Base-by-base conservation (phyloP, 495 filamentous ascomycete genomes). In the Darksidea phi region DNA sequence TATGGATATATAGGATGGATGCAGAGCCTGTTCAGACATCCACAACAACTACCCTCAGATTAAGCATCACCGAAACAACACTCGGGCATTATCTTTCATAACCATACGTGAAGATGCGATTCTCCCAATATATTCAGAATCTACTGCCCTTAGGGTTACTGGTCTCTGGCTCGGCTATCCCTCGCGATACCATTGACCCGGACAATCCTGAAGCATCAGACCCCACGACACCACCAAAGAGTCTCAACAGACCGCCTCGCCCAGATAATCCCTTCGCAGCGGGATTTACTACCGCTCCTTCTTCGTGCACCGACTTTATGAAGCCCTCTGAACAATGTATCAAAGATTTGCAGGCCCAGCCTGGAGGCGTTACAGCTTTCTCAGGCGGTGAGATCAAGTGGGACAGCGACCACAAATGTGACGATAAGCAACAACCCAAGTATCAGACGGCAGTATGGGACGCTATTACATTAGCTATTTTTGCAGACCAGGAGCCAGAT, bases 361-460 rank as follows among this genome's bases (percentile, higher is more conserved):
- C 34, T 6, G 52, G 23, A 23, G 52, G 52, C 23, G 52, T 26
- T 23, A 17, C 24, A 2, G 52, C 52, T 20, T 54, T 54, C 52
- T 42, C 34, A 20, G 52, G 52, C 24, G 52, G 52, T 17, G 34
- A 41, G 37, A 1, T 54, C 52, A 54, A 54, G 34, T 54, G 52
- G 52, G 37, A 42, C 17, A 43, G 24, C 1, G 52, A 54, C 18
- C 15, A 54, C 52, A 6, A 42, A 45, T 54, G 52, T 25, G 37
- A 41, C 24, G 32, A 54, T 2, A 43, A 12, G 12, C 32, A 54
- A 20, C 7, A 6, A 17, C 32, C 4, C 34, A 11, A 42, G 23
- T 42, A 21, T 12, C 32, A 42, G 13, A 54, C 52, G 1, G 52
- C 52, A 43, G 36, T 18, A 13, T 54, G 36, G 34, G 52, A 54